These are phyloP conservation scores for Leucocoprinus leucothites DNA, from an alignment of 768 basidiomycete species.

Conservation along the genomic window DNA sequence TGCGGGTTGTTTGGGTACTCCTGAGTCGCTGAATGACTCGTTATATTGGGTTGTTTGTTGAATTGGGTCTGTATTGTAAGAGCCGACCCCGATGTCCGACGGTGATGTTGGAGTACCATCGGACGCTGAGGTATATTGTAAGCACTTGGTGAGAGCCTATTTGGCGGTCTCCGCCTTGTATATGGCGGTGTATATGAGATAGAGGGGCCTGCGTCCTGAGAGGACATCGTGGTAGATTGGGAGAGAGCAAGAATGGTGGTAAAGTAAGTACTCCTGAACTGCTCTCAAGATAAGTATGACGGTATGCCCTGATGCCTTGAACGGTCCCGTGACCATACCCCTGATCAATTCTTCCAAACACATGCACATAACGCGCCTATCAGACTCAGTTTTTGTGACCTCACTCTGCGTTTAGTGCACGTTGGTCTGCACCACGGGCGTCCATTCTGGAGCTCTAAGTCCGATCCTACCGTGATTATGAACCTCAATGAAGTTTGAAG, in stretches of 20 bases:
- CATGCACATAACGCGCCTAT: conserved; percentile 5
- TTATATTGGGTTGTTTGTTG: neutral
- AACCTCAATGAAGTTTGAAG: neutral
- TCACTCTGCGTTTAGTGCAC: neutral
- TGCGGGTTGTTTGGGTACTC: conserved; percentile 19
- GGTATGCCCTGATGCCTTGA: neutral
- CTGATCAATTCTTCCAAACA: conserved; percentile 2
- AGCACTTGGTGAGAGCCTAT: neutral
- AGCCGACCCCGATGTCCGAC: conserved; percentile 2
- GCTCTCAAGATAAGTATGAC: conserved; percentile 1
- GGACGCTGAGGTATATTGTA: neutral
- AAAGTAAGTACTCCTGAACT: conserved; percentile 9
- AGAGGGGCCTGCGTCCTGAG: neutral
- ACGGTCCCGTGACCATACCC: conserved; percentile 9
- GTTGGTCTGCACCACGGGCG: neutral
- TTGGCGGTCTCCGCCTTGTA: neutral
- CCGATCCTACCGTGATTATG: too few relatives aligned
- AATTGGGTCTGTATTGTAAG: conserved; percentile 11
- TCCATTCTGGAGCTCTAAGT: too few relatives aligned
- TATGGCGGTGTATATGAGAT: neutral
- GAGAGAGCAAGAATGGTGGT: neutral
- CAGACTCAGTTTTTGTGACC: neutral
- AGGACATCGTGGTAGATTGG: neutral
- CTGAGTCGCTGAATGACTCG: neutral
- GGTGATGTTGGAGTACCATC: conserved; percentile 4